These are phyloP conservation scores for Geotrichum aggregatum DNA, from an alignment of 1,139 yeast genomes.

Conservation along the genomic window DNA sequence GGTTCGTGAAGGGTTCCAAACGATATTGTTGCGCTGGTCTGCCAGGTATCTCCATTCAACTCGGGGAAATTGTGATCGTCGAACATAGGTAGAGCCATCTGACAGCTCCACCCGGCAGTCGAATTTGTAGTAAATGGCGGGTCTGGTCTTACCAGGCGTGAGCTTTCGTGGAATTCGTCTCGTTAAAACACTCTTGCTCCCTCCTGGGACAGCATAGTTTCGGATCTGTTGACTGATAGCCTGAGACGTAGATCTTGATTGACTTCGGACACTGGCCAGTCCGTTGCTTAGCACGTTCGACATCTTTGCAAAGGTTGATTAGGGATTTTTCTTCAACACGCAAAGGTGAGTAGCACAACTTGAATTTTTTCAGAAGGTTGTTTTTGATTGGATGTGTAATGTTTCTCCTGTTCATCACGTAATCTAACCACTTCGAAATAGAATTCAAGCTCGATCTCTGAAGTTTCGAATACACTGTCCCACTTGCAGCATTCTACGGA, in stretches of 20 bases:
- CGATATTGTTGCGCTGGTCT: slow-evolving; percentile 79
- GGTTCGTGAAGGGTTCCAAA: slow-evolving; percentile 85
- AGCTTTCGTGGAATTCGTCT: slow-evolving; percentile 32
- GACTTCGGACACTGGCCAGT: neutral
- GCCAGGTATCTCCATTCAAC: slow-evolving; percentile 78
- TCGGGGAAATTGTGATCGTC: slow-evolving; percentile 86
- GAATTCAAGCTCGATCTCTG: neutral
- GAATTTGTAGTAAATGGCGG: slow-evolving; percentile 86
- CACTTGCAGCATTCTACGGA: too few relatives aligned
- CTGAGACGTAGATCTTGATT: neutral
- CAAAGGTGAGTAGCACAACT: neutral
- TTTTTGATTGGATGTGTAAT: slow-evolving; percentile 3
- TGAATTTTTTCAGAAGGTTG: slow-evolving; percentile 2
- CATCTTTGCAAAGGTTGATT: neutral
- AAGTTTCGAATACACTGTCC: neutral
- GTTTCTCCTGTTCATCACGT: neutral
- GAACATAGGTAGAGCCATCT: slow-evolving; percentile 82
- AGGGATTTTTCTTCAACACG: neutral
- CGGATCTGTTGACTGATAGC: slow-evolving; percentile 13
- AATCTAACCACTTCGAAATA: too few relatives aligned
- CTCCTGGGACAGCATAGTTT: slow-evolving; percentile 21
- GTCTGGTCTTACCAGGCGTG: slow-evolving; percentile 78
- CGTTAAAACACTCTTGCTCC: slow-evolving; percentile 29
- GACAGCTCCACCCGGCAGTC: slow-evolving; percentile 82
- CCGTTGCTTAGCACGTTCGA: slow-evolving; percentile 1